Evolutionary conservation across 345 rosid species (phyloP).

Genomic region (Excoecaria cochinchinensis): DNA sequence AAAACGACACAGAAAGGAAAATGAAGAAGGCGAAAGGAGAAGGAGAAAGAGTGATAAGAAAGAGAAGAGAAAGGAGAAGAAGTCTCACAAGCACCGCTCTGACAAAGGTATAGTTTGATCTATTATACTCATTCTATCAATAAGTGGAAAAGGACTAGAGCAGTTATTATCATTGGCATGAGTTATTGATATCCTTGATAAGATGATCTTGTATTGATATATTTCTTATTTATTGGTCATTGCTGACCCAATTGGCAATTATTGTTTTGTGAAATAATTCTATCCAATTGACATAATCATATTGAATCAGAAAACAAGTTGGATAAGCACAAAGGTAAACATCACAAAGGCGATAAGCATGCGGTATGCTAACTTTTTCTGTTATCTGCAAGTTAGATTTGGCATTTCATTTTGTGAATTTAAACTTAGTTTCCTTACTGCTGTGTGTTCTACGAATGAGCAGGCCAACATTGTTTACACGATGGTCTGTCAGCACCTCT

Average conservation of each 20-base stretch:
- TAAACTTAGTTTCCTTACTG: not conserved
- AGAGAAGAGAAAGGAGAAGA: slow-evolving; percentile 45
- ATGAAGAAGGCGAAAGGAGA: slow-evolving; percentile 37
- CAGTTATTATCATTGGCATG: not conserved
- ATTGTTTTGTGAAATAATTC: slow-evolving; percentile 8
- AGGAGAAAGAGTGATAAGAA: slow-evolving; percentile 45
- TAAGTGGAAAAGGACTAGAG: not conserved
- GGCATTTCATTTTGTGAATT: slow-evolving; percentile 7
- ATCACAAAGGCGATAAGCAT: slow-evolving; percentile 35
- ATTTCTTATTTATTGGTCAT: not conserved
- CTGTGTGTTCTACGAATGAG: not conserved
- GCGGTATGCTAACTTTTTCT: slow-evolving; percentile 44
- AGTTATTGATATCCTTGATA: not conserved
- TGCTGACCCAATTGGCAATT: slow-evolving; percentile 3
- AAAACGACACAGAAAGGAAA: slow-evolving; percentile 49
- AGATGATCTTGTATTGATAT: not conserved
- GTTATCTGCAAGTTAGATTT: slow-evolving; percentile 1
- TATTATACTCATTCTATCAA: not conserved
- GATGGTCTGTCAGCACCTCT: not conserved
- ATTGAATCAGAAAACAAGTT: slow-evolving; percentile 71
- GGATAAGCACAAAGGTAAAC: slow-evolving; percentile 59
- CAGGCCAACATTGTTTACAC: not conserved
- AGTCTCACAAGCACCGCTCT: slow-evolving; percentile 57
- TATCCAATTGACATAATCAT: slow-evolving; percentile 27
- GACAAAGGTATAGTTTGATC: slow-evolving; percentile 40